phyloP scores from a whole-genome alignment of 2,329 filamentous ascomycete species.

The Tolypocladium amazonense region DNA sequence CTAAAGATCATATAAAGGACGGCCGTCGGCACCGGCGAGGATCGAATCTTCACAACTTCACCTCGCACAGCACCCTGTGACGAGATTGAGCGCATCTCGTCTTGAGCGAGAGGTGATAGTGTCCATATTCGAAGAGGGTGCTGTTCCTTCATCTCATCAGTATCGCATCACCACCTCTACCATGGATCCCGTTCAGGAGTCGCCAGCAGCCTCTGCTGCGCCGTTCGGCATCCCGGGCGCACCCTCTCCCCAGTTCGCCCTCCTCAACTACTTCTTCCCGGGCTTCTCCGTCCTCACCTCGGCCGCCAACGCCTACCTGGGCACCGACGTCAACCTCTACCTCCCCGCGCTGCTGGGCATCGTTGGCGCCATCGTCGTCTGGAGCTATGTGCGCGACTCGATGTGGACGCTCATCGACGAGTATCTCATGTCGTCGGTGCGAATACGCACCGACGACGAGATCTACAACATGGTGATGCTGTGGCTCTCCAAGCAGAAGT shows the following conservation, averaged over 20 bases:
- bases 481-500: conserved; percentile 55
- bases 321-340: conserved; percentile 53
- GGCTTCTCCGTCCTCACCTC: conserved; percentile 50
- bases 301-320: conserved; percentile 42
- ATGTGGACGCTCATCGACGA: conserved; percentile 35
- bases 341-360: conserved; percentile 44
- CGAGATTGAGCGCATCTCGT: not conserved
- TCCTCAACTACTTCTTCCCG: conserved; percentile 55
- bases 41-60: not conserved
- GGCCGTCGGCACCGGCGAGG: not conserved
- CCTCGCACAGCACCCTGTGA: not conserved
- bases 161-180: not conserved
- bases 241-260: conserved; percentile 26
- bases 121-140: not conserved
- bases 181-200: conserved; percentile 3
- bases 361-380: conserved; percentile 36
- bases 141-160: not conserved
- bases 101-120: not conserved
- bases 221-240: conserved; percentile 3
- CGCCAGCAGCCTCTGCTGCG: not conserved
- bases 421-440: conserved; percentile 54
- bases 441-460: conserved; percentile 59
- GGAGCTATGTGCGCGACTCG: conserved; percentile 41
- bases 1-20: not conserved
- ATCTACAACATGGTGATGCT: conserved; percentile 63